Conservation (phyloP, 306 rosid genomes). For the Dryas octopetala region DNA sequence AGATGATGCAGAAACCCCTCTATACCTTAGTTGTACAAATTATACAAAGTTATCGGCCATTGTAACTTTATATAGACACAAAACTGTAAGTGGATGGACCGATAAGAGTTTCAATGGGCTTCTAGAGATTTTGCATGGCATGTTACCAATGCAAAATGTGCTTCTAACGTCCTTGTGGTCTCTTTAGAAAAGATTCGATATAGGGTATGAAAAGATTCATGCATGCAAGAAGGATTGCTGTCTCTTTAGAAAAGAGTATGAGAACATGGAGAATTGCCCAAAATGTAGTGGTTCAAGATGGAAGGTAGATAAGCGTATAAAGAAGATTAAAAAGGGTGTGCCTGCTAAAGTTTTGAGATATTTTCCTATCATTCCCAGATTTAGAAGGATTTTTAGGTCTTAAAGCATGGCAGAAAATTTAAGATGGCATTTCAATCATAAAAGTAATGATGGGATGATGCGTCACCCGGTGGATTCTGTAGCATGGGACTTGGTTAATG, state of each 20-base stretch:
- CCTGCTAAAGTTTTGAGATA: not conserved
- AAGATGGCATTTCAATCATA: not conserved
- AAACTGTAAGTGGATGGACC: not conserved
- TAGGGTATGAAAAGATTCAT: conserved; percentile 3
- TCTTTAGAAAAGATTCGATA: not conserved
- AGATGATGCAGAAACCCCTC: conserved; percentile 1
- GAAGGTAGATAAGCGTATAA: not conserved
- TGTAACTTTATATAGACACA: not conserved
- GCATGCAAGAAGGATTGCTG: conserved; percentile 3
- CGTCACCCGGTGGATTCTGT: not conserved
- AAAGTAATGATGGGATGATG: conserved; percentile 1
- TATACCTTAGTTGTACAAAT: not conserved
- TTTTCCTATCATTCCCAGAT: not conserved
- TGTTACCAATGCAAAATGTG: not conserved
- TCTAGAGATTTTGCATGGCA: not conserved
- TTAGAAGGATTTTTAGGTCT: not conserved
- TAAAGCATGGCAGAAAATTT: not conserved
- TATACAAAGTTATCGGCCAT: too few relatives aligned
- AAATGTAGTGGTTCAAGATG: conserved; percentile 14
- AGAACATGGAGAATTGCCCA: not conserved
- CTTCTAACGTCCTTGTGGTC: not conserved
- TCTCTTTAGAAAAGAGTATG: not conserved
- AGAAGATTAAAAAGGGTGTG: not conserved
- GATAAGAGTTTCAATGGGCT: not conserved
- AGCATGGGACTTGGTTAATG: not conserved